These are phyloP conservation scores for Sherardia arvensis DNA, from an alignment of 257 asterid species.

Conservation along the genomic window DNA sequence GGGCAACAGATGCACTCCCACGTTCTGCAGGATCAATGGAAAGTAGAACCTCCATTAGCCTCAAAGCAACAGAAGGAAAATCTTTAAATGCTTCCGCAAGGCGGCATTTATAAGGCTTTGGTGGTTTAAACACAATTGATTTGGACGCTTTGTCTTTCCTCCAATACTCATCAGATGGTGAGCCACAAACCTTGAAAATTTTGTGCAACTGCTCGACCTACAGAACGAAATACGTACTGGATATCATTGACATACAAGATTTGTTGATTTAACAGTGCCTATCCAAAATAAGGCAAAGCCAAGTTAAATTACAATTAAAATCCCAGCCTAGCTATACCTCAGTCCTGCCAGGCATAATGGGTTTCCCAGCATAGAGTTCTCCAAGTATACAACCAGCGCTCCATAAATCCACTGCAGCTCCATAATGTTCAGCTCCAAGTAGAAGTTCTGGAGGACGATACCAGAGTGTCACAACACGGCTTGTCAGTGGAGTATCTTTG, in stretches of 20 bases:
- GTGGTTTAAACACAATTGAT: slow-evolving; percentile 60
- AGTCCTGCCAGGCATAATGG: slow-evolving; percentile 93
- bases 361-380: slow-evolving; percentile 72
- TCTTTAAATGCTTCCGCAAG: slow-evolving; percentile 63
- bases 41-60: slow-evolving; percentile 69
- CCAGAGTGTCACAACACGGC: slow-evolving; percentile 96
- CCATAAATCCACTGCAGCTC: slow-evolving; percentile 87
- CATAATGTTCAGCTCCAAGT: slow-evolving; percentile 75
- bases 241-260: slow-evolving; percentile 1
- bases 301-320: not conserved
- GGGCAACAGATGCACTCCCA: slow-evolving; percentile 67
- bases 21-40: slow-evolving; percentile 67
- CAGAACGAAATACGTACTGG: slow-evolving; percentile 10
- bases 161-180: slow-evolving; percentile 90
- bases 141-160: slow-evolving; percentile 56
- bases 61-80: slow-evolving; percentile 50
- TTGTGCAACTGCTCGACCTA: slow-evolving; percentile 91
- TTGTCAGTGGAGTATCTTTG: slow-evolving; percentile 54
- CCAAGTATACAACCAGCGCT: slow-evolving; percentile 91
- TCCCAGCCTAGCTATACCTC: slow-evolving; percentile 41
- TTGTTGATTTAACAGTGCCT: too few relatives aligned
- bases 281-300: not conserved
- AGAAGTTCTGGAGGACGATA: slow-evolving; percentile 96
- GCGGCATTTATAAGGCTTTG: slow-evolving; percentile 57
- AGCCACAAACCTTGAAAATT: slow-evolving; percentile 87